Evolutionary conservation across 2,329 filamentous ascomycete genomes (phyloP), one percentile per base, ranked within the genome.

Genomic region (Trichoderma koningiopsis): DNA sequence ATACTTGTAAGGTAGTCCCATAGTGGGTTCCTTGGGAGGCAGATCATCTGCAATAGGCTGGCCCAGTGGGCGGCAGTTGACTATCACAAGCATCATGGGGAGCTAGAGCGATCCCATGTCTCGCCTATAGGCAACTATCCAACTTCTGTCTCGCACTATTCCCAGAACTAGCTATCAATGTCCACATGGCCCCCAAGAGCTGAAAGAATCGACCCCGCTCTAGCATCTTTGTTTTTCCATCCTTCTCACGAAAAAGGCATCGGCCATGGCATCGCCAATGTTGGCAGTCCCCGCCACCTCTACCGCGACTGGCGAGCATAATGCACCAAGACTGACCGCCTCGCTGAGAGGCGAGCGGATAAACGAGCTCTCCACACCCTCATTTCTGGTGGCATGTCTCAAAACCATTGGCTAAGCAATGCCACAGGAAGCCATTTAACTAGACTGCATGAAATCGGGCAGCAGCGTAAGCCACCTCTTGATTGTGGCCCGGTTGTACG

Each of bases 151-250:
- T 66, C 27, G 53, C 63, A 49, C 63, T 58, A 66, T 58, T 27
- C 63, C 63, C n/a, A 49, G 63, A 52, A 40, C 10, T 22, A 40
- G 11, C 56, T 22, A 35, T 27, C 53, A 43, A 33, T 49, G 31
- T 59, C 63, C 63, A 67, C 63, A 67, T 59, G 63, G 37, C 22
- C 63, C 61, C 37, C 29, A 16, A 27, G 37, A 67, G 63, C 63
- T 67, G 63, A 67, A 59, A 58, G 53, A 66, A 47, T 27, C 37
- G 33, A 47, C 53, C 52, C 63, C 63, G 35, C 63, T 66, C 47
- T 14, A n/a, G 19, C 53, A 58, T 27, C 24, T 37, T 35, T 33
- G 33, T n/a, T 40, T 22, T 47, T 65, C 7, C 53, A 4, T 11
- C 49, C n/a, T 58, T 22, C 47, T 49, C 29, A 16, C n/a, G 27